phyloP scores from a whole-genome alignment of 2,329 filamentous ascomycete species.

The Leptodontidium sp. region DNA sequence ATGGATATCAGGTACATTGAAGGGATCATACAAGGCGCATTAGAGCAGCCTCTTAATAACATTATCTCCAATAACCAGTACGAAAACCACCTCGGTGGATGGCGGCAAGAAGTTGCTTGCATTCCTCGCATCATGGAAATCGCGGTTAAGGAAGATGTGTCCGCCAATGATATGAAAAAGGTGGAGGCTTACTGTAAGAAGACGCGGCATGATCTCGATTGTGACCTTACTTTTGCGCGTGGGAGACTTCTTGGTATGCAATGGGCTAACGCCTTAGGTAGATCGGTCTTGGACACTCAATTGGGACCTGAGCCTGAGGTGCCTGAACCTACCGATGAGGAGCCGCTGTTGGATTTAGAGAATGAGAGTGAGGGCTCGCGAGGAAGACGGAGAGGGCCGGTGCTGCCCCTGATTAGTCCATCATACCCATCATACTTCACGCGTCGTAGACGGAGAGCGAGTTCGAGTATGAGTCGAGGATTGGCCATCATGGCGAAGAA shows the following conservation, averaged over 20 bases:
- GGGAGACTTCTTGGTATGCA: not conserved
- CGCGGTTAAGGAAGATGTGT: not conserved
- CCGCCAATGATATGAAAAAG: not conserved
- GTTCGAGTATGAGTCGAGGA: too few species aligned
- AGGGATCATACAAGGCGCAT: not conserved
- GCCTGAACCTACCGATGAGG: too few species aligned
- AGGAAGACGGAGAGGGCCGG: too few species aligned
- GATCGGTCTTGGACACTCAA: too few species aligned
- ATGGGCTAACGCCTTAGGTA: not conserved
- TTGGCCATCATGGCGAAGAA: too few species aligned
- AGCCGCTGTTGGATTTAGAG: too few species aligned
- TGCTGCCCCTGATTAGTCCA: too few species aligned
- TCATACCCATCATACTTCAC: too few species aligned
- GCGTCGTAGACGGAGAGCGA: too few species aligned
- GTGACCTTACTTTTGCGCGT: not conserved
- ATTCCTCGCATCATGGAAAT: too few species aligned
- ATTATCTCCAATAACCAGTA: not conserved
- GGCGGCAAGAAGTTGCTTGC: not conserved
- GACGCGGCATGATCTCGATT: not conserved
- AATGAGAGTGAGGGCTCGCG: too few species aligned
- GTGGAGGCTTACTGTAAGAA: not conserved
- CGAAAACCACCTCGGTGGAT: not conserved
- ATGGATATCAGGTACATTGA: not conserved
- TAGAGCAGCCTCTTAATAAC: not conserved
- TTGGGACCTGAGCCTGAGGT: too few species aligned